Evolutionary conservation across 177 flowering plant genomes (phyloP).

Genomic region (Tripterygium wilfordii): DNA sequence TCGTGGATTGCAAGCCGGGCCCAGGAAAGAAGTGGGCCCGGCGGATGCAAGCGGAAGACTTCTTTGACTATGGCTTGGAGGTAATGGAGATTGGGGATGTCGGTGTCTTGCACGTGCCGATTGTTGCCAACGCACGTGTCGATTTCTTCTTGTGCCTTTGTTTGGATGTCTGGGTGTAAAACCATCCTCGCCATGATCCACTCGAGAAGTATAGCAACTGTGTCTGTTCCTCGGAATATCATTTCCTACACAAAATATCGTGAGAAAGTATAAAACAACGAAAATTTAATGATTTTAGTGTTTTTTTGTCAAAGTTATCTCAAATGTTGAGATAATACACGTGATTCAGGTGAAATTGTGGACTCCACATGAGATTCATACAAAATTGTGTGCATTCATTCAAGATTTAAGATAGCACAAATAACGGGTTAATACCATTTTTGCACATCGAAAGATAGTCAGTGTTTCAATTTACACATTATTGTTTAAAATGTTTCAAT

Average conservation of each 20-base stretch:
- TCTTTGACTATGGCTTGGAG: slow-evolving; percentile 74
- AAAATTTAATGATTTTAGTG: too few relatives aligned
- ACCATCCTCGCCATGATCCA: slow-evolving; percentile 80
- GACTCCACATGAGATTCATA: too few relatives aligned
- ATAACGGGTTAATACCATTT: too few relatives aligned
- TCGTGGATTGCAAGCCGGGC: slow-evolving; percentile 75
- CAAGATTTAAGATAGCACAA: too few relatives aligned
- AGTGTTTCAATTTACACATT: too few relatives aligned
- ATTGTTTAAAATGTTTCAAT: too few relatives aligned
- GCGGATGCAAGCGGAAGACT: slow-evolving; percentile 73
- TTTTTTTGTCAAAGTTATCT: too few relatives aligned
- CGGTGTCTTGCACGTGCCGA: slow-evolving; percentile 50
- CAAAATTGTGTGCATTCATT: too few relatives aligned
- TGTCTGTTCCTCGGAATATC: slow-evolving; percentile 79
- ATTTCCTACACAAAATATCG: slow-evolving; percentile 37
- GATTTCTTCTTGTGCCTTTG: slow-evolving; percentile 51
- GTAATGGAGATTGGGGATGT: slow-evolving; percentile 55
- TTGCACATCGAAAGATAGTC: too few relatives aligned
- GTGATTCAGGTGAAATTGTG: too few relatives aligned
- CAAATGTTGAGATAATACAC: too few relatives aligned
- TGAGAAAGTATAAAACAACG: too few relatives aligned
- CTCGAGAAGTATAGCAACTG: slow-evolving; percentile 65
- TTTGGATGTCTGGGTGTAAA: slow-evolving; percentile 66
- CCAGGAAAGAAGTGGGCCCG: slow-evolving; percentile 84
- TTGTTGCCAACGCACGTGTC: slow-evolving; percentile 31